Percentiles rank a stretch among this genome's conserved stretches.
phyloP scores from a whole-genome alignment of 352 stramenopile species.

The Blastocystis sp. region DNA sequence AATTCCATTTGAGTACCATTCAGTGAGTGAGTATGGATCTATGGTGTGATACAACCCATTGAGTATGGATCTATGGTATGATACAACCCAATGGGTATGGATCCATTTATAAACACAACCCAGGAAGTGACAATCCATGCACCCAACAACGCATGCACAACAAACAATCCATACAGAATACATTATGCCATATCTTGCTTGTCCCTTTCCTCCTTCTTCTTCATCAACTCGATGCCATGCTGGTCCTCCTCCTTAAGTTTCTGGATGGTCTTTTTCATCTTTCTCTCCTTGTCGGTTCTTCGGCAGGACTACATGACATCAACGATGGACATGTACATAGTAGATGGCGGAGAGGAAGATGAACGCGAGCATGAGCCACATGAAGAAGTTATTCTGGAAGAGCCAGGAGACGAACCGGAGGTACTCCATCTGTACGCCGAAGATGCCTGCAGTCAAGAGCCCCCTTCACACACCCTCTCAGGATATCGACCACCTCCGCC shows the following conservation, averaged over 20 bases:
- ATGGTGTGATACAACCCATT: too few relatives aligned
- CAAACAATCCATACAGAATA: background rate
- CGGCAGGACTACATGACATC: constrained; percentile 30
- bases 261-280: constrained; percentile 54
- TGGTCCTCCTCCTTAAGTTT: constrained; percentile 41
- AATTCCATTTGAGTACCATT: constrained; percentile 12
- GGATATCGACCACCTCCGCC: constrained; percentile 55
- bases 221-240: constrained; percentile 39
- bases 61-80: too few relatives aligned
- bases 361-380: constrained; percentile 53
- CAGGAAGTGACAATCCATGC: too few relatives aligned
- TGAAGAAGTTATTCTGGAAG: constrained; percentile 53
- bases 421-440: constrained; percentile 56
- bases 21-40: too few relatives aligned
- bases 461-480: background rate
- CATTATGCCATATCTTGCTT: constrained; percentile 21
- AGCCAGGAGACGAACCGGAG: constrained; percentile 36
- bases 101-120: too few relatives aligned
- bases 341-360: constrained; percentile 50
- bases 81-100: too few relatives aligned
- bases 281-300: constrained; percentile 55
- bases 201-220: constrained; percentile 34
- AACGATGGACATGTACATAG: background rate
- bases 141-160: background rate
- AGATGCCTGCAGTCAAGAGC: constrained; percentile 41